phyloP scores from a whole-genome alignment of 1,284 basidiomycete genomes.

The Pseudozyma sp. region DNA sequence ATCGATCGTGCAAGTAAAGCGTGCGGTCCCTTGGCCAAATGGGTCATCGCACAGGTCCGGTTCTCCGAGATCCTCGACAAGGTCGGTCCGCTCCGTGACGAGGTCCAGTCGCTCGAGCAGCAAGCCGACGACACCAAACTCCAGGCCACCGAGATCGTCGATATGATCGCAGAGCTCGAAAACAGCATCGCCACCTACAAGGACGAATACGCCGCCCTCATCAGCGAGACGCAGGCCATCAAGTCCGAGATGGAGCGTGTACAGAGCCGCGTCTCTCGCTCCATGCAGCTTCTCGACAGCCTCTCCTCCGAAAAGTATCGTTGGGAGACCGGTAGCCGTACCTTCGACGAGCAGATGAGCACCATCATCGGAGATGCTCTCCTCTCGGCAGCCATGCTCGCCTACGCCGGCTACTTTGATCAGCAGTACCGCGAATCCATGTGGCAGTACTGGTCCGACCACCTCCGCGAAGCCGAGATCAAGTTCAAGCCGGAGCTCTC shows the following conservation, averaged over 20 bases:
- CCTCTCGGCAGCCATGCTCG: constrained; percentile 94
- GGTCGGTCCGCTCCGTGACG: constrained; percentile 94
- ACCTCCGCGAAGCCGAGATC: constrained; percentile 88
- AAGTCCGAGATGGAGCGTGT: constrained; percentile 98
- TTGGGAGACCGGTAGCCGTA: constrained; percentile 94
- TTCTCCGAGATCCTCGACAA: constrained; percentile 98
- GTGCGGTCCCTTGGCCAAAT: constrained; percentile 97
- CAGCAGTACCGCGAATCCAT: constrained; percentile 97
- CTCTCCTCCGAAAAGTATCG: constrained; percentile 92
- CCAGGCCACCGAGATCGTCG: constrained; percentile 87
- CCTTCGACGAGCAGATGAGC: constrained; percentile 98
- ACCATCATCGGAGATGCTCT: constrained; percentile 98
- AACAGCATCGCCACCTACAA: constrained; percentile 93
- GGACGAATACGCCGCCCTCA: constrained; percentile 95
- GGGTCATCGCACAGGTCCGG: constrained; percentile 95
- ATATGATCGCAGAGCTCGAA: constrained; percentile 93
- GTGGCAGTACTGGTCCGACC: constrained; percentile 94
- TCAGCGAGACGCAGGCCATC: constrained; percentile 97
- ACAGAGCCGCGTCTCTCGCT: constrained; percentile 94
- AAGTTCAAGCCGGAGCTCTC: constrained; percentile 92
- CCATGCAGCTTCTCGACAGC: constrained; percentile 93
- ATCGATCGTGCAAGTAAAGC: constrained; percentile 96
- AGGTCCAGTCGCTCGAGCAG: constrained; percentile 90
- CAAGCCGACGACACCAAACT: constrained; percentile 93
- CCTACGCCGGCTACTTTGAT: constrained; percentile 98